Percentiles rank a stretch among this genome's conserved stretches.
Conservation (phyloP, 345 rosid species). For the Gossypium thurberi region DNA sequence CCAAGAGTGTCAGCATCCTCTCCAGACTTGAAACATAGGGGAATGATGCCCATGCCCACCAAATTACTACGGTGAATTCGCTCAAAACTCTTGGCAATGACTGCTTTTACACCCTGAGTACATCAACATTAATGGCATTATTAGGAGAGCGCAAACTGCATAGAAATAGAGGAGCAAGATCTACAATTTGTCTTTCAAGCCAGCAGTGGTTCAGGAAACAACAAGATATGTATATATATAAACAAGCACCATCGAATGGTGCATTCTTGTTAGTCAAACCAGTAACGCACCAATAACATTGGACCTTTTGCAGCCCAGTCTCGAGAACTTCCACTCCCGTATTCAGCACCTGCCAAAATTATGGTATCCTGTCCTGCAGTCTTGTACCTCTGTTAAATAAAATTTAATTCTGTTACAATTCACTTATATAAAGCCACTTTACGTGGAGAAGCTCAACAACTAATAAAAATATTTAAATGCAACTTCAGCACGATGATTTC, state of each 20-base stretch:
- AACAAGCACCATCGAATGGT: background rate
- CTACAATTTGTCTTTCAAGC: background rate
- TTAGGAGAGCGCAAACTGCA: background rate
- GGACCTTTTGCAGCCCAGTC: conserved; percentile 99
- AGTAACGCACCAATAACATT: conserved; percentile 54
- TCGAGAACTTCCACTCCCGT: conserved; percentile 94
- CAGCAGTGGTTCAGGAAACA: background rate
- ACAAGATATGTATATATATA: too few relatives aligned
- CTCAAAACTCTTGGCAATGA: conserved; percentile 85
- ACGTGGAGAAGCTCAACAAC: background rate
- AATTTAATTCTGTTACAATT: background rate
- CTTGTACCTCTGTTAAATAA: conserved; percentile 59
- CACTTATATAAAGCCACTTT: background rate
- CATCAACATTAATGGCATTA: background rate
- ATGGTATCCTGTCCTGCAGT: conserved; percentile 58
- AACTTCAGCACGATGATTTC: conserved; percentile 8
- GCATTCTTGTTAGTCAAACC: background rate
- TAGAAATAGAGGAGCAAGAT: background rate
- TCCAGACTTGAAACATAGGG: conserved; percentile 80
- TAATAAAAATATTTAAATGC: background rate
- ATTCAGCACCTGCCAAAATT: conserved; percentile 87
- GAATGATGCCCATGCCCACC: conserved; percentile 88
- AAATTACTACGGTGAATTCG: conserved; percentile 82
- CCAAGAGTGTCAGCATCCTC: conserved; percentile 75
- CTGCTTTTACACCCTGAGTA: conserved; percentile 85